Percentiles rank a stretch among this genome's conserved stretches.
phyloP scores from a whole-genome alignment of 176 grass and related monocot genomes.

The Eragrostis nindensis region DNA sequence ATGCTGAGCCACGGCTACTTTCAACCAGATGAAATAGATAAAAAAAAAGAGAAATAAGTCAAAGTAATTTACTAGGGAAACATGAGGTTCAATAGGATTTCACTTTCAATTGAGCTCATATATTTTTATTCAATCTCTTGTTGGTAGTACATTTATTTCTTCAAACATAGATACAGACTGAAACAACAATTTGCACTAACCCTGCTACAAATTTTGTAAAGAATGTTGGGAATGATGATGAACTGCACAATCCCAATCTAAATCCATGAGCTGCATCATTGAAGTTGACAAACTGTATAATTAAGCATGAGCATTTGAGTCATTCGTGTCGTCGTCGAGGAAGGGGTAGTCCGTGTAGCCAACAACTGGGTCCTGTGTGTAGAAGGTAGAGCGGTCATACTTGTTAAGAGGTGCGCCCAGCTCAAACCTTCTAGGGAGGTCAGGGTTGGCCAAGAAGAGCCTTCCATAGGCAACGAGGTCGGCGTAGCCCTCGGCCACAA shows the following conservation, averaged over 20 bases:
- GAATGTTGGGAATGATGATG: not conserved
- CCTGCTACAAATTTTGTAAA: not conserved
- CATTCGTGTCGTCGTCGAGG: not conserved
- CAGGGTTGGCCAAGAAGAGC: conserved; percentile 44
- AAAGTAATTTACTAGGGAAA: no score
- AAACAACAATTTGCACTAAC: not conserved
- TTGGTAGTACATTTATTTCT: not conserved
- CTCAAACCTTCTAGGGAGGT: conserved; percentile 35
- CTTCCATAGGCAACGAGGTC: conserved; percentile 40
- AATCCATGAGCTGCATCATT: not conserved
- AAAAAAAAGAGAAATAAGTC: no score
- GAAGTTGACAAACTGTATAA: not conserved
- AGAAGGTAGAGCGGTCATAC: conserved; percentile 40
- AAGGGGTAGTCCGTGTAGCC: conserved; percentile 51
- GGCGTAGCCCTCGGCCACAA: conserved; percentile 8
- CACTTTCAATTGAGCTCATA: no score
- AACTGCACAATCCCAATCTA: not conserved
- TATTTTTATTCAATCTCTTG: not conserved
- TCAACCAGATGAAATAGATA: no score
- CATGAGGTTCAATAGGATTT: no score
- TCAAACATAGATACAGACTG: not conserved
- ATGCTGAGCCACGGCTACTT: no score
- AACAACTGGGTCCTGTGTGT: conserved; percentile 4
- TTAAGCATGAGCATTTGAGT: not conserved
- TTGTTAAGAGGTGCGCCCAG: not conserved